phyloP scores from a whole-genome alignment of 2,329 filamentous ascomycete species.

The Paraphaeosphaeria sporulosa region DNA sequence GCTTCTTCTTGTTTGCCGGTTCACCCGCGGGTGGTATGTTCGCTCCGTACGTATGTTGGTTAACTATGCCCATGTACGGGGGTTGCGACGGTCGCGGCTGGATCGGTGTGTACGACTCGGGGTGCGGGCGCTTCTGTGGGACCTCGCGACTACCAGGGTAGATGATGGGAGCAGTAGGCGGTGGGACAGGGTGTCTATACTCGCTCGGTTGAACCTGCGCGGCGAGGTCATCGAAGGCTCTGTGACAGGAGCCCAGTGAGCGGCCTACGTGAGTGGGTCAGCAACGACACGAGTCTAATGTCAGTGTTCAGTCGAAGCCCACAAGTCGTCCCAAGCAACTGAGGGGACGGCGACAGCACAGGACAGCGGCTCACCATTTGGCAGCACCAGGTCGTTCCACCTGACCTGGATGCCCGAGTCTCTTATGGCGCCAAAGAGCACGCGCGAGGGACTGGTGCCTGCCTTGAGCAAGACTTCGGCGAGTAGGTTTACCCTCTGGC shows the following conservation, averaged over 20 bases:
- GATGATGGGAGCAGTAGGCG: constrained; percentile 38
- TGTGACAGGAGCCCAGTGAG: constrained; percentile 47
- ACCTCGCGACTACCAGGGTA: constrained; percentile 41
- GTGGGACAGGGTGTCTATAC: constrained; percentile 41
- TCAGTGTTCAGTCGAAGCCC: background rate
- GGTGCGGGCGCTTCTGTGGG: constrained; percentile 46
- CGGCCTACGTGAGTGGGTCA: constrained; percentile 35
- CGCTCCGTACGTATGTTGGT: constrained; percentile 38
- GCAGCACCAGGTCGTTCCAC: constrained; percentile 60
- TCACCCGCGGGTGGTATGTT: constrained; percentile 40
- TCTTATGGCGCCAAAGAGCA: constrained; percentile 54
- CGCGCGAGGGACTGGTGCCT: constrained; percentile 52
- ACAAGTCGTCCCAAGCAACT: background rate
- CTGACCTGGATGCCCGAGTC: constrained; percentile 54
- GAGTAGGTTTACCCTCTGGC: constrained; percentile 52
- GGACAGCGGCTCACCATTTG: constrained; percentile 53
- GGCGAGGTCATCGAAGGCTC: constrained; percentile 43
- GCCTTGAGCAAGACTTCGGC: constrained; percentile 60
- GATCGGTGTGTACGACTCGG: constrained; percentile 41
- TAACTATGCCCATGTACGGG: constrained; percentile 36
- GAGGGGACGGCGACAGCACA: constrained; percentile 4
- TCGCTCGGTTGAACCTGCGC: constrained; percentile 33
- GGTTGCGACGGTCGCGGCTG: constrained; percentile 53
- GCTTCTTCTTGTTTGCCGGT: constrained; percentile 55
- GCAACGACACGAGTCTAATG: background rate